A percentile compares a stretch with the other conserved stretches of the same genome.
Conservation (phyloP, 2,329 filamentous ascomycete genomes). For the Fusarium mundagurra region DNA sequence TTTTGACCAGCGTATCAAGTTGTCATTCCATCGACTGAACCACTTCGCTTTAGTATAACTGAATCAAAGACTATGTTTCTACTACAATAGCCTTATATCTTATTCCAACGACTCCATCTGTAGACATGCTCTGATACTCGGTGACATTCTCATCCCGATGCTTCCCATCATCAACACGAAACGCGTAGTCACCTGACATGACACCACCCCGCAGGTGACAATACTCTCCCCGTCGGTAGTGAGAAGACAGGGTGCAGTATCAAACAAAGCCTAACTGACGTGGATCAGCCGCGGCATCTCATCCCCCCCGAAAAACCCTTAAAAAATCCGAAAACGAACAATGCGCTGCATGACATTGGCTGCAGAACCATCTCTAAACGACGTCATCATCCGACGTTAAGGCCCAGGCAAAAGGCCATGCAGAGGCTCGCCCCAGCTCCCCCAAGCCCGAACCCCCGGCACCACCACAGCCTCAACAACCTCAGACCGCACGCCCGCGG, state of each 20-base stretch:
- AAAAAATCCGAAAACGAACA: not conserved
- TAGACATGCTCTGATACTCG: not conserved
- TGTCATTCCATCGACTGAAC: not conserved
- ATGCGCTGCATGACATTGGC: not conserved
- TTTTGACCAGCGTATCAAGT: not conserved
- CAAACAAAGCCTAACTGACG: not conserved
- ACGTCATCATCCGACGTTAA: slow-evolving; percentile 15
- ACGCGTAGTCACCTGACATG: slow-evolving; percentile 4
- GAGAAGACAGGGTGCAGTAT: not conserved
- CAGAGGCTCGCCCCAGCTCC: slow-evolving; percentile 11
- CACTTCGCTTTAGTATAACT: not conserved
- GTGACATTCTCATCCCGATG: not conserved
- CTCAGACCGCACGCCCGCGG: not conserved
- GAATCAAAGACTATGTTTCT: not conserved
- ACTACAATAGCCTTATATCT: not conserved
- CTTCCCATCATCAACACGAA: not conserved
- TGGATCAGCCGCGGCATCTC: not conserved
- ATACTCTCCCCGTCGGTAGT: not conserved
- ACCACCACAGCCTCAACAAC: not conserved
- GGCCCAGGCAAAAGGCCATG: not conserved
- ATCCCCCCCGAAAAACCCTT: not conserved
- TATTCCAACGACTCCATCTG: not conserved
- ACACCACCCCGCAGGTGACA: not conserved
- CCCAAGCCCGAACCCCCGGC: not conserved
- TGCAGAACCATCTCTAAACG: not conserved